Evolutionary conservation across 352 stramenopile genomes (phyloP).

Genomic region (Phytophthora hibernalis): DNA sequence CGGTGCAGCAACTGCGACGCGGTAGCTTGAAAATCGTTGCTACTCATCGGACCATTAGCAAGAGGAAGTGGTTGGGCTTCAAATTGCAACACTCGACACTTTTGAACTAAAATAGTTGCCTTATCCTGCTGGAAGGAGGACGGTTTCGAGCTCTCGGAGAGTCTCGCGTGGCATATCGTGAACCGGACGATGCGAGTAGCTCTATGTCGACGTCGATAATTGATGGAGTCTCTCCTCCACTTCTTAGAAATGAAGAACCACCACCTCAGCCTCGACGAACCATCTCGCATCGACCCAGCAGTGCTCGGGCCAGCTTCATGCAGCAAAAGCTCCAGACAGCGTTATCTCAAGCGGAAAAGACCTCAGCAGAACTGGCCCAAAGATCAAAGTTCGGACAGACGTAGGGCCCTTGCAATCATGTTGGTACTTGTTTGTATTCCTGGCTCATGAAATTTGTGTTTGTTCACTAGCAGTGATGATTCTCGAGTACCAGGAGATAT

Average conservation of each 20-base stretch:
- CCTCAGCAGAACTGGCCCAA: conserved; percentile 33
- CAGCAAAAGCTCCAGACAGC: conserved; percentile 73
- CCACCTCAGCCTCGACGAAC: conserved; percentile 3
- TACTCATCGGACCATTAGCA: conserved; percentile 34
- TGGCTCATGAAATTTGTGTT: conserved; percentile 4
- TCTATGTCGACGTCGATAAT: conserved; percentile 39
- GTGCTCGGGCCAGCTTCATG: conserved; percentile 50
- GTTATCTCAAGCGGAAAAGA: conserved; percentile 61
- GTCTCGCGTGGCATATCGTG: conserved; percentile 13
- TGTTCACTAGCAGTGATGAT: conserved; percentile 18
- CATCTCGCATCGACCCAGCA: conserved; percentile 12
- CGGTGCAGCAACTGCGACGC: conserved; percentile 46
- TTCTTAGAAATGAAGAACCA: conserved; percentile 20
- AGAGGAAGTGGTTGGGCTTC: background rate
- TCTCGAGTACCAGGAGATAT: conserved; percentile 1
- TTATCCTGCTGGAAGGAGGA: conserved; percentile 11
- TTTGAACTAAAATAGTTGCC: conserved; percentile 34
- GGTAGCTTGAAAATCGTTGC: conserved; percentile 28
- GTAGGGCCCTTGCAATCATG: conserved; percentile 12
- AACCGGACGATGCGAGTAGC: conserved; percentile 33
- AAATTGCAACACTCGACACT: background rate
- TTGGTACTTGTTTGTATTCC: background rate
- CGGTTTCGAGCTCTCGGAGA: conserved; percentile 35
- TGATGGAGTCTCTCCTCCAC: conserved; percentile 26
- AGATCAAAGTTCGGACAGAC: conserved; percentile 30